Evolutionary conservation across 2,329 filamentous ascomycete genomes (phyloP).

Genomic region (Sclerotinia sclerotiorum): DNA sequence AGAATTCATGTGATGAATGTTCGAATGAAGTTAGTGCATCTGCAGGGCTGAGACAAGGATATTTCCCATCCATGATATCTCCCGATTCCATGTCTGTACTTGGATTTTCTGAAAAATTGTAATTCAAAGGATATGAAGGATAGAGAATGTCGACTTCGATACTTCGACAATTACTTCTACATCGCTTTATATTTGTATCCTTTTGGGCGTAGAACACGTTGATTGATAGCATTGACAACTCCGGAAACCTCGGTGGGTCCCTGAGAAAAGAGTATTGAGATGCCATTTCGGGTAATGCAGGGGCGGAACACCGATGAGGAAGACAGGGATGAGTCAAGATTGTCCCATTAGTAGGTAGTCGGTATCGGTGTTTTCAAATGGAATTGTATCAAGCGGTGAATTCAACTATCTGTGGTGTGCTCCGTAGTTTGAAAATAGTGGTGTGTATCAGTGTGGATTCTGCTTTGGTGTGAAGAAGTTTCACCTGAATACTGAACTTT

Average conservation of each 20-base stretch:
- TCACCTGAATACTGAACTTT: neutral
- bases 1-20: conserved; percentile 7
- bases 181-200: conserved; percentile 19
- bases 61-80: conserved; percentile 12
- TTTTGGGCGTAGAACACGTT: conserved; percentile 30
- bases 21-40: neutral
- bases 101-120: conserved; percentile 7
- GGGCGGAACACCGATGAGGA: conserved; percentile 7
- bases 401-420: neutral
- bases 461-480: neutral
- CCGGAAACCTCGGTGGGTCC: conserved; percentile 4
- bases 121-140: conserved; percentile 14
- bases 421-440: neutral
- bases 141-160: conserved; percentile 31
- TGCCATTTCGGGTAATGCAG: conserved; percentile 20
- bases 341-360: neutral
- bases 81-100: neutral
- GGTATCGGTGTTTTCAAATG: neutral
- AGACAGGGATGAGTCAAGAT: neutral
- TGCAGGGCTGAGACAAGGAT: conserved; percentile 5
- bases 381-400: neutral
- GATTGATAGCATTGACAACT: conserved; percentile 19
- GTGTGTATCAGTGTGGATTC: neutral
- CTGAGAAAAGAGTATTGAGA: neutral
- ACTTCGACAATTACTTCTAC: conserved; percentile 33